Evolutionary conservation across 331 rosid species (phyloP).

Genomic region (Quercus lobata): DNA sequence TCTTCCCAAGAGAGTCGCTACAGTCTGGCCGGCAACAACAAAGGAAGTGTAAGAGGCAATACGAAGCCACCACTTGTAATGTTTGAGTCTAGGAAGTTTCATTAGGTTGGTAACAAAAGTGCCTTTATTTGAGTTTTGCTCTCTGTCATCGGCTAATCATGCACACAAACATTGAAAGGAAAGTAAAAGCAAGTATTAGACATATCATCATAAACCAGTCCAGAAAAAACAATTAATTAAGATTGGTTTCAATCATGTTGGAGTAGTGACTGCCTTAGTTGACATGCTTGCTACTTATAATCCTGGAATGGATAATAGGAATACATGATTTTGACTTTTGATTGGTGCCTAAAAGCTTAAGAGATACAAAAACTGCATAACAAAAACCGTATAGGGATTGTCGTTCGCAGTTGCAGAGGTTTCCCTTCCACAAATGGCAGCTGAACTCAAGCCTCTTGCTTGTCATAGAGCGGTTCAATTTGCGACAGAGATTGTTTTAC

Average conservation of each 20-base stretch:
- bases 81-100: constrained; percentile 10
- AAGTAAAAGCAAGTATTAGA: background rate
- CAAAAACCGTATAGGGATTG: too few relatives aligned
- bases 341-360: background rate
- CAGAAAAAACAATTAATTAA: background rate
- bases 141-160: constrained; percentile 21
- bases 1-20: constrained; percentile 66
- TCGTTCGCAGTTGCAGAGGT: too few relatives aligned
- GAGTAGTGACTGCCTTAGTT: background rate
- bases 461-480: too few relatives aligned
- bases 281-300: background rate
- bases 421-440: too few relatives aligned
- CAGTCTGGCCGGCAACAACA: constrained; percentile 58
- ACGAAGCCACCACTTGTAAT: constrained; percentile 48
- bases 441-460: too few relatives aligned
- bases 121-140: constrained; percentile 1
- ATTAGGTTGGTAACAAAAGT: background rate
- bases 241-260: background rate
- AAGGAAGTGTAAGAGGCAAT: constrained; percentile 40
- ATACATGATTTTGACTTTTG: background rate
- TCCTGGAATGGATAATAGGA: background rate
- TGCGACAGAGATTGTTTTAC: too few relatives aligned
- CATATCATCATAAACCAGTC: background rate
- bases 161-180: background rate
- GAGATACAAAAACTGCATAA: background rate